Evolutionary conservation across 352 stramenopile genomes (phyloP).

Genomic region (Phytophthora quininea): DNA sequence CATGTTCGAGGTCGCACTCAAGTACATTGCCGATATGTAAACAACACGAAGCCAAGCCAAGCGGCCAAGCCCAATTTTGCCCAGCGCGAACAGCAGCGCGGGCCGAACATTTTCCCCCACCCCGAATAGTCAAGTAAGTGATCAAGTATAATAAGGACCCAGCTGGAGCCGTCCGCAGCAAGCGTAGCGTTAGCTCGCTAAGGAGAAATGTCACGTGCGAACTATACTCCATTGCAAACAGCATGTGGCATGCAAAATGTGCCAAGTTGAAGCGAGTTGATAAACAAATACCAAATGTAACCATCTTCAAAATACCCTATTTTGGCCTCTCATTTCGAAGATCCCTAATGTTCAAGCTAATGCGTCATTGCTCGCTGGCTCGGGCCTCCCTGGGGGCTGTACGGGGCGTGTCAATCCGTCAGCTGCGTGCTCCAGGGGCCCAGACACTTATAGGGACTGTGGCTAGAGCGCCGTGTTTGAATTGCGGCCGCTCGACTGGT

Average conservation of each 20-base stretch:
- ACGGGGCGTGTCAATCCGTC: slow-evolving; percentile 17
- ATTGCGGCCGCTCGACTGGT: slow-evolving; percentile 37
- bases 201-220: slow-evolving; percentile 18
- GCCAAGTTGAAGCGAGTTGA: not conserved
- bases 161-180: slow-evolving; percentile 12
- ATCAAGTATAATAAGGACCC: slow-evolving; percentile 44
- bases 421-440: slow-evolving; percentile 19
- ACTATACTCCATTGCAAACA: slow-evolving; percentile 7
- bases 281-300: not conserved
- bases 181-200: slow-evolving; percentile 27
- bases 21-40: slow-evolving; percentile 89
- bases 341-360: slow-evolving; percentile 32
- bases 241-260: not conserved
- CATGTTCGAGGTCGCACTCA: slow-evolving; percentile 88
- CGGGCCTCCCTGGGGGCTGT: slow-evolving; percentile 1
- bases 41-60: slow-evolving; percentile 26
- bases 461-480: slow-evolving; percentile 52
- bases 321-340: not conserved
- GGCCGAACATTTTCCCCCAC: slow-evolving; percentile 16
- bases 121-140: slow-evolving; percentile 34
- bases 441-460: slow-evolving; percentile 42
- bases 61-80: slow-evolving; percentile 23
- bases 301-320: not conserved
- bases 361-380: slow-evolving; percentile 4
- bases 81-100: slow-evolving; percentile 21